Conservation (phyloP, 495 filamentous ascomycete species). For the Penicillium argentinense region DNA sequence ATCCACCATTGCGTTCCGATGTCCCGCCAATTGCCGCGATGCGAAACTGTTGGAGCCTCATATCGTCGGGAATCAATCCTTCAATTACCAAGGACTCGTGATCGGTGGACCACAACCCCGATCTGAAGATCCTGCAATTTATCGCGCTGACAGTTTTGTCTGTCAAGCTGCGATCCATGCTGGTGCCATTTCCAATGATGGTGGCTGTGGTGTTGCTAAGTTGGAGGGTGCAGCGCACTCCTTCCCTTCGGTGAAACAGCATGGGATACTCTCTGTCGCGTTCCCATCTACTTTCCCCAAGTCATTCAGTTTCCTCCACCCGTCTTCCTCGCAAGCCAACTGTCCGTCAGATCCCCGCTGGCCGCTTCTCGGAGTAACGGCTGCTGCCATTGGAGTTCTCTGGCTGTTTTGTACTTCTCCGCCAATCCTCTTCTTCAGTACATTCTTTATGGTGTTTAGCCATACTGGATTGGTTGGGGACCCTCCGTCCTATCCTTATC, state of each 20-base stretch:
- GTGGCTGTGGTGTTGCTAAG: conserved; percentile 74
- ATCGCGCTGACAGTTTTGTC: conserved; percentile 81
- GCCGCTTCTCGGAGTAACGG: conserved; percentile 70
- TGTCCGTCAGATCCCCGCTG: conserved; percentile 65
- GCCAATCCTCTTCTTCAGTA: conserved; percentile 66
- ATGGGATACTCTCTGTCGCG: conserved; percentile 65
- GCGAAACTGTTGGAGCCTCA: conserved; percentile 67
- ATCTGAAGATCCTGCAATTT: conserved; percentile 47
- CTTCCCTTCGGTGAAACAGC: conserved; percentile 55
- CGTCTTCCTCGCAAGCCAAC: conserved; percentile 37
- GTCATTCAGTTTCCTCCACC: conserved; percentile 63
- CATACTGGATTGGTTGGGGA: conserved; percentile 80
- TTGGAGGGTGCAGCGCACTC: conserved; percentile 66
- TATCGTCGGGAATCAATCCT: conserved; percentile 70
- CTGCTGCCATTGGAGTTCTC: conserved; percentile 62
- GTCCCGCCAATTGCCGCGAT: conserved; percentile 71
- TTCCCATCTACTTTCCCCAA: conserved; percentile 81
- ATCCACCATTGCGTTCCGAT: conserved; percentile 70
- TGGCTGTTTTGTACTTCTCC: conserved; percentile 70
- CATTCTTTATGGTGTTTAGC: conserved; percentile 72
- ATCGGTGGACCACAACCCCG: conserved; percentile 65
- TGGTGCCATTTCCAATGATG: conserved; percentile 66
- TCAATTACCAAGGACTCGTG: conserved; percentile 69
- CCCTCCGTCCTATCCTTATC: conserved; percentile 57
- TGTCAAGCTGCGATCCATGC: conserved; percentile 80